Conservation (phyloP, 2,329 filamentous ascomycete genomes). For the Aspergillus sp. region DNA sequence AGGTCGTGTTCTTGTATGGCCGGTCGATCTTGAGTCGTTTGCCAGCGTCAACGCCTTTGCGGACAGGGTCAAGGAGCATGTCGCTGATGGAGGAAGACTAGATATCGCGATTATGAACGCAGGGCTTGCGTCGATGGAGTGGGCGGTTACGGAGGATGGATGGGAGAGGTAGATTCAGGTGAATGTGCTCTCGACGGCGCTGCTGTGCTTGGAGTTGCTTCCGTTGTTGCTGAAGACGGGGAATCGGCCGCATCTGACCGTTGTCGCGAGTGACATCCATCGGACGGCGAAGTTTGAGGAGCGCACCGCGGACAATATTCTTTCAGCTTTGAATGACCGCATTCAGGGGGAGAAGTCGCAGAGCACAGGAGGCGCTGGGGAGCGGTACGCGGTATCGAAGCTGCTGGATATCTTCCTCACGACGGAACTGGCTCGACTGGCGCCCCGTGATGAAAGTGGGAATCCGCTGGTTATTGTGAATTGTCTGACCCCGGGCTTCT, state of each 20-base stretch:
- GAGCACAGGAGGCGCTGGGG: background rate
- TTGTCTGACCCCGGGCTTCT: conserved; percentile 25
- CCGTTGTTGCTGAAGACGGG: conserved; percentile 16
- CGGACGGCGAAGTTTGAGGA: conserved; percentile 19
- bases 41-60: conserved; percentile 42
- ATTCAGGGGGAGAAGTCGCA: background rate
- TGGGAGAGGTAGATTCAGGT: conserved; percentile 26
- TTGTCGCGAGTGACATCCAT: conserved; percentile 25
- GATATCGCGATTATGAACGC: conserved; percentile 43
- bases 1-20: conserved; percentile 44
- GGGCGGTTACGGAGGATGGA: conserved; percentile 15
- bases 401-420: conserved; percentile 15
- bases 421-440: conserved; percentile 8
- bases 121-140: conserved; percentile 28
- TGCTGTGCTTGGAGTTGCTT: conserved; percentile 22
- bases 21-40: conserved; percentile 44
- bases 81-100: conserved; percentile 26
- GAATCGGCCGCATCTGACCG: conserved; percentile 20
- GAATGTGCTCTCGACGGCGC: conserved; percentile 26
- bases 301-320: conserved; percentile 8
- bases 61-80: conserved; percentile 28
- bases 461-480: conserved; percentile 19
- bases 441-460: conserved; percentile 12
- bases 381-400: conserved; percentile 18
- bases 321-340: conserved; percentile 3